Evolutionary conservation across 2,329 filamentous ascomycete genomes (phyloP).

Genomic region (Cladosporium cucumerinum): DNA sequence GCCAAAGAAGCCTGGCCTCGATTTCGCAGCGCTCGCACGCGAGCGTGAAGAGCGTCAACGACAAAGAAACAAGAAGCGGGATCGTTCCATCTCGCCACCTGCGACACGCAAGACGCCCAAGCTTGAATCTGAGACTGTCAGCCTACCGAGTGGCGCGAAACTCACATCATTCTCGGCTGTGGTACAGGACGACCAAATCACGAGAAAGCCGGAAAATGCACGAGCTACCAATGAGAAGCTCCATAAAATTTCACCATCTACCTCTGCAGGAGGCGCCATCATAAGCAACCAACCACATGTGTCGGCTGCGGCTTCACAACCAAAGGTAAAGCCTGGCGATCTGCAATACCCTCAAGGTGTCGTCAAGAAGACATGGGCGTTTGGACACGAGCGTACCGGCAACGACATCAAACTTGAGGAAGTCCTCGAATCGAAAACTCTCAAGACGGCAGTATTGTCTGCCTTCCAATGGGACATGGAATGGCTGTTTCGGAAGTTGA

Average conservation of each 20-base stretch:
- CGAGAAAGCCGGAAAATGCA: slow-evolving; percentile 24
- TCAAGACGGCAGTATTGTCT: slow-evolving; percentile 77
- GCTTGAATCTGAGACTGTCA: slow-evolving; percentile 22
- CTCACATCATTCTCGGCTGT: slow-evolving; percentile 27
- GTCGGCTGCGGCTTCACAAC: neutral
- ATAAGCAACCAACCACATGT: neutral
- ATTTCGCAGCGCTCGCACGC: neutral
- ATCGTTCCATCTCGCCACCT: slow-evolving; percentile 44
- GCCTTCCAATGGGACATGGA: slow-evolving; percentile 82
- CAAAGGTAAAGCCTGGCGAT: slow-evolving; percentile 9
- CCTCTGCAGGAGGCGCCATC: neutral
- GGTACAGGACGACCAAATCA: slow-evolving; percentile 23
- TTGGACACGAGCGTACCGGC: slow-evolving; percentile 56
- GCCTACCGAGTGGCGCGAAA: slow-evolving; percentile 23
- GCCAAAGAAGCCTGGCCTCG: neutral
- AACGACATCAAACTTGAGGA: slow-evolving; percentile 88
- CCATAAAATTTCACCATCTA: neutral
- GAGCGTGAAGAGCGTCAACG: slow-evolving; percentile 6
- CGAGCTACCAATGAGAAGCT: slow-evolving; percentile 24
- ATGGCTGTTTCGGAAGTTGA: slow-evolving; percentile 62
- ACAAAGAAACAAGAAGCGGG: slow-evolving; percentile 49
- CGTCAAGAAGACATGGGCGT: slow-evolving; percentile 79
- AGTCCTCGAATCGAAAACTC: slow-evolving; percentile 67
- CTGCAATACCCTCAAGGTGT: slow-evolving; percentile 57
- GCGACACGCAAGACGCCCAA: slow-evolving; percentile 28